Percentiles rank a stretch among this genome's conserved stretches.
Conservation (phyloP, 2,329 filamentous ascomycete genomes). For the Colletotrichum camelliae region DNA sequence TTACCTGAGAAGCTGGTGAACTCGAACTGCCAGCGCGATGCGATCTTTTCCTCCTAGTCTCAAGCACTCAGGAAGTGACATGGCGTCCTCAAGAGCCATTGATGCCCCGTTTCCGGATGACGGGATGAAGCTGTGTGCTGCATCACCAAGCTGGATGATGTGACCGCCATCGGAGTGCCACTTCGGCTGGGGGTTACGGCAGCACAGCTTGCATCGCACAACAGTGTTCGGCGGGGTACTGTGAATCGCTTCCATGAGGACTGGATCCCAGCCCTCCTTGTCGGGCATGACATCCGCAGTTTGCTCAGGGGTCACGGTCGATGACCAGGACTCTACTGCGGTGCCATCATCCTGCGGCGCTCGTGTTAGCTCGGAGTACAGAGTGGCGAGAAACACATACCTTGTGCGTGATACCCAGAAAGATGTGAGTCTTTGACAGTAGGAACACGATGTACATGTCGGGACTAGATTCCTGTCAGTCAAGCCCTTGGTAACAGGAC, state of each 20-base stretch:
- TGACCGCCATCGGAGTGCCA: constrained; percentile 20
- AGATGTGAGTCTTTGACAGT: background rate
- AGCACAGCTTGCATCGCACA: constrained; percentile 16
- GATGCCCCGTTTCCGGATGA: constrained; percentile 24
- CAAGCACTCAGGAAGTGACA: constrained; percentile 17
- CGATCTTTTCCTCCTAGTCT: background rate
- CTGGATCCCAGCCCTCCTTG: background rate
- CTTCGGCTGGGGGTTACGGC: constrained; percentile 14
- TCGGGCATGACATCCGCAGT: background rate
- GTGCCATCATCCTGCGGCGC: background rate
- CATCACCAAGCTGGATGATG: constrained; percentile 26
- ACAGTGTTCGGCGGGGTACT: background rate
- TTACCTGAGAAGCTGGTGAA: background rate
- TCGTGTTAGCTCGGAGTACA: background rate
- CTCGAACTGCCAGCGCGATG: background rate
- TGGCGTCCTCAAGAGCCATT: constrained; percentile 24
- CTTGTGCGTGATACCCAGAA: background rate
- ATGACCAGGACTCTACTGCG: background rate
- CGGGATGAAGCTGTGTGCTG: constrained; percentile 25
- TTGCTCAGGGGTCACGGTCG: background rate
- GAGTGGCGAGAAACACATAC: background rate
- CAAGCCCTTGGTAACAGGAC: background rate
- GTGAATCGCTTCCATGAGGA: background rate
- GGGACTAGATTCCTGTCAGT: background rate
- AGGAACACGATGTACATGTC: background rate